Conservation (phyloP, 2,329 filamentous ascomycete species). For the Knoxdaviesia capensis region DNA sequence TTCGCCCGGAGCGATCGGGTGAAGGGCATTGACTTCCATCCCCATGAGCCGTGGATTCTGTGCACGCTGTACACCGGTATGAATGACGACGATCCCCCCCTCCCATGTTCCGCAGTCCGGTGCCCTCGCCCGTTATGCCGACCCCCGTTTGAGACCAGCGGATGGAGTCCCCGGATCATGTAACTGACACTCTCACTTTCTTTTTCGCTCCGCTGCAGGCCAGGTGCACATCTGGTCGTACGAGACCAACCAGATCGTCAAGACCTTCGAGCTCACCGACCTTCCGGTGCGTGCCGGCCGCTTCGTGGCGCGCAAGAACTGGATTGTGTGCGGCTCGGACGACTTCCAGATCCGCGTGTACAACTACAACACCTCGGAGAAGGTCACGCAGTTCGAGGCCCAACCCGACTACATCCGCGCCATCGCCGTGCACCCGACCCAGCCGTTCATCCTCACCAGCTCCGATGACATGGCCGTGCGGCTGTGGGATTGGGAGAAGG, state of each 20-base stretch:
- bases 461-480: slow-evolving; percentile 98
- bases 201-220: slow-evolving; percentile 26
- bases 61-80: slow-evolving; percentile 91
- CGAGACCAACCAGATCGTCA: slow-evolving; percentile 89
- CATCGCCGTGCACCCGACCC: slow-evolving; percentile 85
- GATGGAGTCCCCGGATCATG: background rate
- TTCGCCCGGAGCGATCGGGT: slow-evolving; percentile 80
- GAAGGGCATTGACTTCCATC: slow-evolving; percentile 94
- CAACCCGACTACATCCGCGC: slow-evolving; percentile 97
- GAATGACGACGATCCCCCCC: slow-evolving; percentile 7
- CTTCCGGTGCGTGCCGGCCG: slow-evolving; percentile 92
- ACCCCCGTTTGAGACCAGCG: background rate
- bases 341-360: slow-evolving; percentile 78
- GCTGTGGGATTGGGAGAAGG: slow-evolving; percentile 97
- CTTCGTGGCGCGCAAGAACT: slow-evolving; percentile 96
- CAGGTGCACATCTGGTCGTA: slow-evolving; percentile 99
- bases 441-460: slow-evolving; percentile 88
- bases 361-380: slow-evolving; percentile 99
- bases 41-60: slow-evolving; percentile 88
- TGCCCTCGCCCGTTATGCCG: slow-evolving; percentile 5
- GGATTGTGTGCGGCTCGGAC: slow-evolving; percentile 92
- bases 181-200: background rate
- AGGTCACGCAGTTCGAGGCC: slow-evolving; percentile 91
- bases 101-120: background rate
- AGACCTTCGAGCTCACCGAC: slow-evolving; percentile 97